Evolutionary conservation across 257 asterid genomes (phyloP), one percentile per base, ranked within the genome.

Genomic region (Salvia miltiorrhiza): DNA sequence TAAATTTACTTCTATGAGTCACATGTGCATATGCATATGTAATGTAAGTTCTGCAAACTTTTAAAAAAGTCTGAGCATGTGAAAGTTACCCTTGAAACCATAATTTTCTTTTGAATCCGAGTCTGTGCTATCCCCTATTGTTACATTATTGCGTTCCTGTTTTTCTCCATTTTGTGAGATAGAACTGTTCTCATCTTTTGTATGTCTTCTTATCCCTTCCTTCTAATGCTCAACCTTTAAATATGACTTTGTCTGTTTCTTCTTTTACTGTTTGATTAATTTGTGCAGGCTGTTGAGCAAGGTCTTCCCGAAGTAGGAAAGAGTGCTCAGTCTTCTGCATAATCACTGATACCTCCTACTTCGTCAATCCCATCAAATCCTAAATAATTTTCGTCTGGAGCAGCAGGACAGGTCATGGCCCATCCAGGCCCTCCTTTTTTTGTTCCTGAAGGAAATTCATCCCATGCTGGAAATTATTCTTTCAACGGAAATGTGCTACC

Each of bases 401-500:
- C 74, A 66, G 67, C 57, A 23, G 83, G 59, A 43, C 83, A 65
- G 71, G 58, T 14, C 70, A 77, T 79, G 74, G 72, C 77, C 55
- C 76, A 76, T 69, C 76, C 78, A 13, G 81, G 72, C 14, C 81
- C 78, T 47, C 81, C 72, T 43, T 21, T 30, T 69, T 77, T 65
- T 48, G 67, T 65, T 63, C 74, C 58, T 4, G 85, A 79, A 57
- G 83, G 81, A 73, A 75, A 48, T 59, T 69, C 61, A 5, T 63
- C 65, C 21, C 67, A 20, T 54, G 49, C 69, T 75, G 80, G 73
- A 70, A 74, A 61, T 63, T 76, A 74, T 77, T 70, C 78, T 60
- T 79, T 77, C 75, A 68, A 57, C 39, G 81, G 72, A 65, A 81
- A 70, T 73, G 13, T 72, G 57, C 80, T 47, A 72, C 74, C 74